A percentile compares a stretch with the other conserved stretches of the same genome.
Evolutionary conservation across 768 basidiomycete species (phyloP).

Genomic region (Trametes villosa): DNA sequence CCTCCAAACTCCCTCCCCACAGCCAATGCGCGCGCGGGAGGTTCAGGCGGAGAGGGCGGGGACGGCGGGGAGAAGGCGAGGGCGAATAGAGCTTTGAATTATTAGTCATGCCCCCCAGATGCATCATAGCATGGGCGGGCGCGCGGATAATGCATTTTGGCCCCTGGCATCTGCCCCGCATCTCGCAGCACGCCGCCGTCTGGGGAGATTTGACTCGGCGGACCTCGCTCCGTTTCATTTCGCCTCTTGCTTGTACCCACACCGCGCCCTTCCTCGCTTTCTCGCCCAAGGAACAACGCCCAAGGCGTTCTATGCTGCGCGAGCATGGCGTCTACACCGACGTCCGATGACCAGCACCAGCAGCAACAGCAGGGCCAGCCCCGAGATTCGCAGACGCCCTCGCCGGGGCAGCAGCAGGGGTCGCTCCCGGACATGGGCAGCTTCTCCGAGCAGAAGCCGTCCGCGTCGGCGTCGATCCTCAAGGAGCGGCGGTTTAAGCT

Average conservation of each 20-base stretch:
- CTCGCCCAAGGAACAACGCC: neutral
- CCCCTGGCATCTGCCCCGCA: neutral
- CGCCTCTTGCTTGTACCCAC: neutral
- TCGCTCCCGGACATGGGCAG: neutral
- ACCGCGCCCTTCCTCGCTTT: neutral
- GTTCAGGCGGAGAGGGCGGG: neutral
- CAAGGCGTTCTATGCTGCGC: no score
- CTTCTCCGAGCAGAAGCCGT: conserved; percentile 15
- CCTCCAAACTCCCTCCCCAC: neutral
- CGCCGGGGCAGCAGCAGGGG: neutral
- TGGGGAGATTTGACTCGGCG: neutral
- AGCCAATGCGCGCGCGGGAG: neutral
- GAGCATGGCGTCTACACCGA: conserved; percentile 1
- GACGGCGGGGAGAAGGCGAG: neutral
- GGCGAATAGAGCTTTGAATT: neutral
- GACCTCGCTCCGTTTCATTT: neutral
- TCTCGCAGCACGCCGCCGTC: neutral
- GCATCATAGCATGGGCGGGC: neutral
- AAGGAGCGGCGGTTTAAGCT: conserved; percentile 88
- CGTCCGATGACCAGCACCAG: conserved; percentile 12
- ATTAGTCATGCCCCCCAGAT: conserved; percentile 15
- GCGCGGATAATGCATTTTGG: conserved; percentile 11
- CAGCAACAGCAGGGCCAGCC: conserved; percentile 1
- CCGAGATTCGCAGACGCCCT: neutral
- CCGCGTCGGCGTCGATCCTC: conserved; percentile 40